phyloP scores from a whole-genome alignment of 768 basidiomycete species.

The Russula abietina region DNA sequence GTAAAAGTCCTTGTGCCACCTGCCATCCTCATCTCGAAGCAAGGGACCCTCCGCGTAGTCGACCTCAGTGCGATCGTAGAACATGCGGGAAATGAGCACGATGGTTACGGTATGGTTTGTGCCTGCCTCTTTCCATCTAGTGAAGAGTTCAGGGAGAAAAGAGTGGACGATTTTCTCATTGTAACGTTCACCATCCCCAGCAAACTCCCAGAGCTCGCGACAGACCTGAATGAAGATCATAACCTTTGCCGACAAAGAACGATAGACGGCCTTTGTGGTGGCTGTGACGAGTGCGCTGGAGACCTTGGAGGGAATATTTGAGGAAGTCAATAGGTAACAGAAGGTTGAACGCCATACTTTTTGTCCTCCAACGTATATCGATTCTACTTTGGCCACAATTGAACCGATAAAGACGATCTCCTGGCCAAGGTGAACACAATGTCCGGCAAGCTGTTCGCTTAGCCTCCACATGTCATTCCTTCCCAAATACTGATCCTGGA shows the following conservation, averaged over 20 bases:
- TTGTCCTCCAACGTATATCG: conserved; percentile 64
- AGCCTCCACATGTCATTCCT: conserved; percentile 97
- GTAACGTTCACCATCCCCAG: conserved; percentile 92
- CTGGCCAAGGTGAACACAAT: conserved; percentile 78
- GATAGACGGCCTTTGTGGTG: conserved; percentile 81
- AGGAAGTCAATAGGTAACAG: conserved; percentile 2
- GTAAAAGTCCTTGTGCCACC: conserved; percentile 93
- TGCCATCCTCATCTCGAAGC: conserved; percentile 63
- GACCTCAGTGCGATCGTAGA: conserved; percentile 75
- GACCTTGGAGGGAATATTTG: conserved; percentile 40
- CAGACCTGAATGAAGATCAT: conserved; percentile 97
- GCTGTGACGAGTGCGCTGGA: conserved; percentile 75
- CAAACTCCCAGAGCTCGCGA: conserved; percentile 93
- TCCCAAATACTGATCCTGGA: conserved; percentile 93
- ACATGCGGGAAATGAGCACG: conserved; percentile 88
- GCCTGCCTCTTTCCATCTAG: conserved; percentile 74
- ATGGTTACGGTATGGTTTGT: conserved; percentile 94
- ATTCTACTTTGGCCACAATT: conserved; percentile 75
- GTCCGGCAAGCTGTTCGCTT: conserved; percentile 70
- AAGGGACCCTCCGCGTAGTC: conserved; percentile 81
- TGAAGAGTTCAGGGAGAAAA: conserved; percentile 85
- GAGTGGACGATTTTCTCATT: conserved; percentile 98
- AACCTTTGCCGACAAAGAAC: conserved; percentile 85
- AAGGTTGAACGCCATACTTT: conserved; percentile 40
- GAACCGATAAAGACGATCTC: conserved; percentile 81